Base-by-base conservation (phyloP, 164 flowering plant species). In the Liriodendron chinense region DNA sequence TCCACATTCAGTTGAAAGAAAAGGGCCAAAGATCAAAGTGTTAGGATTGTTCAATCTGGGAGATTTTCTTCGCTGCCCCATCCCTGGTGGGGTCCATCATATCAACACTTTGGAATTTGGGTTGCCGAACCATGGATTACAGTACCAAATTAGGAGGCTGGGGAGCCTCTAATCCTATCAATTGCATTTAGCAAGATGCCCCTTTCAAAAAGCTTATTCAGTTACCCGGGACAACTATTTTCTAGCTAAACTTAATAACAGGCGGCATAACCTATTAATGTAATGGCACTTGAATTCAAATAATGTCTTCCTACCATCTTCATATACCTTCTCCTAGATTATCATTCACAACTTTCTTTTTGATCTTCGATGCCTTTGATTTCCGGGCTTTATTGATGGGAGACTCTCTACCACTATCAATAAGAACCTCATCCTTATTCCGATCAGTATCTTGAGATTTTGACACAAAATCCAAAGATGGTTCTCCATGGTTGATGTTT, bases 361-460 rank as follows among this genome's bases (percentile, higher is more conserved):
- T 78, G 48, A 47, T 57, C 69, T 65, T 81, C 0, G 75, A n/a
- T 9, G 81, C 48, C 74, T 74, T 81, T 22, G 57, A 22, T 14
- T 74, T 82, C 49, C 71, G 56, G 50, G 69, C 62, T 78, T 75
- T 74, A 47, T 34, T 73, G 14, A 74, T 25, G 1, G 77, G 74
- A 56, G 82, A 67, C 9, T 83, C 83, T 72, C 43, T 79, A 18
- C 65, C 78, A 59, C 53, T 72, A 9, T 80, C 85, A 75, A 76
- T 63, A 34, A 75, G 66, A 74, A 77, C 71, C 13, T 43, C 68
- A 71, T 71, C 87, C 50, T 83, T 74, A 70, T 75, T 79, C 63
- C 69, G 70, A 66, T 64, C 80, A 25, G n/a, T 76, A 70, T 79
- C 73, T 47, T 3, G 57, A 25, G 25, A 47, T 6, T 73, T 69